A percentile compares a stretch with the other conserved stretches of the same genome.
These are phyloP conservation scores for Exophiala mesophila DNA, from an alignment of 2,329 filamentous ascomycete genomes.

Conservation along the genomic window DNA sequence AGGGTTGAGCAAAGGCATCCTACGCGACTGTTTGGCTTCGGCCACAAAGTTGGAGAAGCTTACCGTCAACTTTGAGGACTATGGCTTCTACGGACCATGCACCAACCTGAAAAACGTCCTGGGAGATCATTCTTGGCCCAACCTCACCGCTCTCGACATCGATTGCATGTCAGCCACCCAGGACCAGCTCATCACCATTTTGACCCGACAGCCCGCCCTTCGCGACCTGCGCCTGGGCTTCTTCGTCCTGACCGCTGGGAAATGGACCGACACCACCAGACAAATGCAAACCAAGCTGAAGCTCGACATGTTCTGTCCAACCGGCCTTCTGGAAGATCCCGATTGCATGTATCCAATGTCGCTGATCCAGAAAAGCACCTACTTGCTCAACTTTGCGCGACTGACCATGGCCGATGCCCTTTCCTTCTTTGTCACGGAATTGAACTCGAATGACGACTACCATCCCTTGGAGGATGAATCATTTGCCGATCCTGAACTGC, in stretches of 20 bases:
- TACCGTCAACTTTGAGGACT: constrained; percentile 25
- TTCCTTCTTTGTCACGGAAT: constrained; percentile 18
- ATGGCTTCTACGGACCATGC: constrained; percentile 16
- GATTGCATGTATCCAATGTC: constrained; percentile 20
- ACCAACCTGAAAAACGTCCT: constrained; percentile 14
- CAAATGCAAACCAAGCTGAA: constrained; percentile 19
- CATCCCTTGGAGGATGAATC: constrained; percentile 16
- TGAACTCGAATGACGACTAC: constrained; percentile 6
- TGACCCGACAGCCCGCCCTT: constrained; percentile 22
- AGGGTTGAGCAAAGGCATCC: constrained; percentile 18
- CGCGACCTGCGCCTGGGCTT: constrained; percentile 16
- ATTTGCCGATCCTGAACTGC: constrained; percentile 19
- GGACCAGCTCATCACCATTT: constrained; percentile 14
- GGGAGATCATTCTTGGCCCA: constrained; percentile 16
- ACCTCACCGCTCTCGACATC: constrained; percentile 19
- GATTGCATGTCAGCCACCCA: constrained; percentile 22
- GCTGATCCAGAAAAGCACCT: constrained; percentile 17
- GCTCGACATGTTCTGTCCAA: constrained; percentile 14
- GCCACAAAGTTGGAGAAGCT: constrained; percentile 16
- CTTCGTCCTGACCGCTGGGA: constrained; percentile 16
- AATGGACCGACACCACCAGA: constrained; percentile 17
- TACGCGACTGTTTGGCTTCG: constrained; percentile 15
- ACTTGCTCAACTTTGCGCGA: constrained; percentile 11
- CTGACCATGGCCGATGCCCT: constrained; percentile 18
- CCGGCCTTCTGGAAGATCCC: constrained; percentile 22